Conservation (phyloP, 2,329 filamentous ascomycete genomes). For the Oidium heveae region DNA sequence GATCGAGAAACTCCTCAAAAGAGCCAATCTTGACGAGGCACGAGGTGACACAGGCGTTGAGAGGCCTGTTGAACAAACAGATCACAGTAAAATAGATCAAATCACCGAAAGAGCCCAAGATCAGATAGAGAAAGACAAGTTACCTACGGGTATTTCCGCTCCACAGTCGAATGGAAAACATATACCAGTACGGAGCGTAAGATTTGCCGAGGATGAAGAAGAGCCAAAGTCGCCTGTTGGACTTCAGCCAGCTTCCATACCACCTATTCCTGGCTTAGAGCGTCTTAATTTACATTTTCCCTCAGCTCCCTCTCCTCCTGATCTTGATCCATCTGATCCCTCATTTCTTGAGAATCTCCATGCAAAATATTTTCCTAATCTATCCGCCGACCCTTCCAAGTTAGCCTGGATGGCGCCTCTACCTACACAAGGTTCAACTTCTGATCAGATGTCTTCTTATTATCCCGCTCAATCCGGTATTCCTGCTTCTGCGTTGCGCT, state of each 20-base stretch:
- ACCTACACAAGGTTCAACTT: constrained; percentile 34
- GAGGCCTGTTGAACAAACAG: background rate
- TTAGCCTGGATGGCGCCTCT: constrained; percentile 74
- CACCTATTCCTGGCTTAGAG: constrained; percentile 11
- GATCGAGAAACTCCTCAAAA: constrained; percentile 43
- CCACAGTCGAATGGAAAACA: constrained; percentile 8
- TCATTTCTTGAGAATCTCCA: constrained; percentile 69
- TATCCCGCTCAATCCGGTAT: constrained; percentile 50
- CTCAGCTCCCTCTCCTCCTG: constrained; percentile 26
- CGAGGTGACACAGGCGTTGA: constrained; percentile 12
- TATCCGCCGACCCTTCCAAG: constrained; percentile 61
- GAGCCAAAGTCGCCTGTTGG: constrained; percentile 20
- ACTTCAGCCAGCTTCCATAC: constrained; percentile 10
- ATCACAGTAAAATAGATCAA: background rate
- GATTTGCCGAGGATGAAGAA: constrained; percentile 14
- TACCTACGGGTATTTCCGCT: constrained; percentile 4
- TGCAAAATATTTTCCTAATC: constrained; percentile 75
- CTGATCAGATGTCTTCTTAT: constrained; percentile 52
- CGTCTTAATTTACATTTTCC: constrained; percentile 16
- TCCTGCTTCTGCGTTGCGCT: constrained; percentile 56
- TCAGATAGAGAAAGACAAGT: background rate
- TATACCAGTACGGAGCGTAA: constrained; percentile 20
- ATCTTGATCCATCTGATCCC: constrained; percentile 61
- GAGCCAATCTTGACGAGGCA: constrained; percentile 13
- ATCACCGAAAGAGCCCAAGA: background rate